phyloP scores from a whole-genome alignment of 768 basidiomycete species.

The Suillus plorans region DNA sequence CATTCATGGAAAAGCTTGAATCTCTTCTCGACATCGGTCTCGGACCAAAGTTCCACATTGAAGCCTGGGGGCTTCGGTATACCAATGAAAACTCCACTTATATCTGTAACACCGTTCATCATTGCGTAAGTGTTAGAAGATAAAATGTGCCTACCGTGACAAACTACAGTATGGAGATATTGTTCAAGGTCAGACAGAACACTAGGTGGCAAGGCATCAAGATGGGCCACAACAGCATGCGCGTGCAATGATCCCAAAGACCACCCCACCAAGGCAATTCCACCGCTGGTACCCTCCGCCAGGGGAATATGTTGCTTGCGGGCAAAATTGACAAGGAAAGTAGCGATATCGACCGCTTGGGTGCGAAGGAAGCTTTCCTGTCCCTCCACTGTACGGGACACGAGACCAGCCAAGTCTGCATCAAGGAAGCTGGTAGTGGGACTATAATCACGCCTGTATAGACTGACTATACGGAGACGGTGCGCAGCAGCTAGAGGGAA shows the following conservation, averaged over 20 bases:
- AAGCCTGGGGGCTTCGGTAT: background rate
- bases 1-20: conserved; percentile 5
- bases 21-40: background rate
- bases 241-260: conserved; percentile 7
- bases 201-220: conserved; percentile 7
- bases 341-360: conserved; percentile 9
- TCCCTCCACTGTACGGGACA: background rate
- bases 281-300: conserved; percentile 1
- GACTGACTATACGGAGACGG: conserved; percentile 21
- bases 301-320: conserved; percentile 6
- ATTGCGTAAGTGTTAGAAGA: background rate
- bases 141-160: conserved; percentile 5
- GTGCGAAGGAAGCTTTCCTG: conserved; percentile 5
- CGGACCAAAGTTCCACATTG: background rate
- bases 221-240: conserved; percentile 8
- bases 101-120: background rate
- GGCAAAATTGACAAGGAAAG: conserved; percentile 9
- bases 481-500: conserved; percentile 22
- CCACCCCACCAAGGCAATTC: conserved; percentile 12
- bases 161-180: conserved; percentile 10
- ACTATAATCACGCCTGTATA: conserved; percentile 26
- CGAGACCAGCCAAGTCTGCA: background rate
- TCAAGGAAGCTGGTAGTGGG: conserved; percentile 25
- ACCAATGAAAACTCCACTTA: background rate
- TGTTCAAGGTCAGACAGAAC: conserved; percentile 1